phyloP scores from a whole-genome alignment of 768 basidiomycete species.

The Agrocybe praecox region DNA sequence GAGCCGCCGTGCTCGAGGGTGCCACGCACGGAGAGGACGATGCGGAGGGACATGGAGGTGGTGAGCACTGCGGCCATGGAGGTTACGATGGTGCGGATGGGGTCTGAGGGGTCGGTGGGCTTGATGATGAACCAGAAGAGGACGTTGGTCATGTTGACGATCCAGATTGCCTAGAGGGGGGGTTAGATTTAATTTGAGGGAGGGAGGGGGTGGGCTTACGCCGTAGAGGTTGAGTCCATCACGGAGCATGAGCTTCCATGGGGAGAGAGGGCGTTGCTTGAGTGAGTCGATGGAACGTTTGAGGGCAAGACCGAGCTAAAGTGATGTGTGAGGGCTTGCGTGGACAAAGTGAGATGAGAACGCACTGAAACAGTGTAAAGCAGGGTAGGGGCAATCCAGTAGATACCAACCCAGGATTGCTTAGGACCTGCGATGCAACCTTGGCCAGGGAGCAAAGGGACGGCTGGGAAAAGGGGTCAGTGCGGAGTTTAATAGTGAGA shows the following conservation, averaged over 20 bases:
- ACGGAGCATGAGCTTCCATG: constrained; percentile 89
- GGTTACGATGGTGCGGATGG: constrained; percentile 82
- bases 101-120: constrained; percentile 61
- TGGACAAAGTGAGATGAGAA: not conserved
- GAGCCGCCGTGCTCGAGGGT: constrained; percentile 69
- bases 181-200: not conserved
- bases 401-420: constrained; percentile 81
- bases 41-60: constrained; percentile 86
- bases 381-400: constrained; percentile 80
- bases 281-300: constrained; percentile 61
- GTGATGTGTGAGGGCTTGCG: not conserved
- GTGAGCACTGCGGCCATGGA: constrained; percentile 86
- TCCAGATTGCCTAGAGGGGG: constrained; percentile 58
- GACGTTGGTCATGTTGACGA: constrained; percentile 82
- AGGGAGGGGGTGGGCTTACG: constrained; percentile 35
- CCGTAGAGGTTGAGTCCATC: constrained; percentile 88
- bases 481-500: not conserved
- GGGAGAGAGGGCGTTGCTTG: constrained; percentile 54
- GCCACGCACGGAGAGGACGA: constrained; percentile 83
- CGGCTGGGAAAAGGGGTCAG: constrained; percentile 41
- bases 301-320: constrained; percentile 61
- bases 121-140: constrained; percentile 86
- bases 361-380: constrained; percentile 71
- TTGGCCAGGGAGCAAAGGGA: constrained; percentile 72
- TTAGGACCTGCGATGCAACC: constrained; percentile 88